Percentiles rank a stretch among this genome's conserved stretches.
Conservation (phyloP, 495 filamentous ascomycete genomes). For the Pseudevernia furfuracea region DNA sequence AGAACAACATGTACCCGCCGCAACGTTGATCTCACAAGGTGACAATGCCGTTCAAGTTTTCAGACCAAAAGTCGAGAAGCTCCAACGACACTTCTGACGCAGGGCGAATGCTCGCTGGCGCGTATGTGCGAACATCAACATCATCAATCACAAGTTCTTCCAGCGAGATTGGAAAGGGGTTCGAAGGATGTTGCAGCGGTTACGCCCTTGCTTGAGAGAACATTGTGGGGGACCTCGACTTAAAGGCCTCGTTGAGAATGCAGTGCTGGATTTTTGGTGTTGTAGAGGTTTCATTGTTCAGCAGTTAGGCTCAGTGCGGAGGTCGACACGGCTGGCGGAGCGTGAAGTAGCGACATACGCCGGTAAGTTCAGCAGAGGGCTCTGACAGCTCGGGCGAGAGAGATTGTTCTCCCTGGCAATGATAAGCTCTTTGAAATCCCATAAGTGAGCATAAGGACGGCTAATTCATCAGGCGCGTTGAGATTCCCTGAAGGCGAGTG, state of each 20-base stretch:
- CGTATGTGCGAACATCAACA: background rate
- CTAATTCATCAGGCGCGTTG: background rate
- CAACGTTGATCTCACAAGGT: background rate
- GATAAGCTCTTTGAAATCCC: background rate
- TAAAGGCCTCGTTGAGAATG: background rate
- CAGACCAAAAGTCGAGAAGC: background rate
- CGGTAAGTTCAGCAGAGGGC: background rate
- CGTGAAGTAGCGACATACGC: too few relatives aligned
- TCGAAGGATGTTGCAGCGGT: background rate
- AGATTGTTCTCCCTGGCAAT: too few relatives aligned
- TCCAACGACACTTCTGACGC: background rate
- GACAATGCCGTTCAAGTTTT: background rate
- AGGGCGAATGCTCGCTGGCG: background rate
- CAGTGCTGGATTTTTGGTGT: background rate
- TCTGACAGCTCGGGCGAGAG: too few relatives aligned
- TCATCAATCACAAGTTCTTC: background rate
- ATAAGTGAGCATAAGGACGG: constrained; percentile 6
- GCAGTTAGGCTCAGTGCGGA: background rate
- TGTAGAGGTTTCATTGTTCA: background rate
- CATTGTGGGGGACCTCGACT: background rate
- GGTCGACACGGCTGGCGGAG: background rate
- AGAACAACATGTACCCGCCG: background rate
- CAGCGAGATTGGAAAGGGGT: background rate
- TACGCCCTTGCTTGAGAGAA: background rate
- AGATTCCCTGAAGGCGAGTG: background rate